These are phyloP conservation scores for Aspergillus indologenus DNA, from an alignment of 495 filamentous ascomycete species.

Conservation along the genomic window DNA sequence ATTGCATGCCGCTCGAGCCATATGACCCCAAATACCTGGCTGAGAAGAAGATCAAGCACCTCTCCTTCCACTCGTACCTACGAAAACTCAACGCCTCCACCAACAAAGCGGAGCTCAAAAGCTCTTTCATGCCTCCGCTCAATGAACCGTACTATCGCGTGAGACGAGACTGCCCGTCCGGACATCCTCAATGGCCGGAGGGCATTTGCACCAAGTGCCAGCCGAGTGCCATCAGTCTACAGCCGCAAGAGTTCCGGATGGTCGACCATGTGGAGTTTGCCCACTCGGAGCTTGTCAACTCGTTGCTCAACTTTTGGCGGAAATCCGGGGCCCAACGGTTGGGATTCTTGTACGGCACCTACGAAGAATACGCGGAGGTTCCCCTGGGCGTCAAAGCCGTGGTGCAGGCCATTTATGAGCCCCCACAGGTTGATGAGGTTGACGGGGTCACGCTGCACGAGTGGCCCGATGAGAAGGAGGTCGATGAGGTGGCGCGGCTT, in stretches of 20 bases:
- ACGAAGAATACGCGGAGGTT: conserved; percentile 88
- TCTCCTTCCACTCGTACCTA: conserved; percentile 92
- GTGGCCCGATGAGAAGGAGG: conserved; percentile 82
- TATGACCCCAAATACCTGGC: conserved; percentile 82
- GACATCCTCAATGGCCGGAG: conserved; percentile 89
- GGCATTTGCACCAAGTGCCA: conserved; percentile 99
- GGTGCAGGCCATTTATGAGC: conserved; percentile 96
- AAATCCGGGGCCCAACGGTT: conserved; percentile 73
- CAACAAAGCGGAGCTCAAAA: conserved; percentile 88
- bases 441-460: conserved; percentile 85
- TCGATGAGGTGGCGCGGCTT: conserved; percentile 74
- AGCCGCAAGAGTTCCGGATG: conserved; percentile 93
- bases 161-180: conserved; percentile 81
- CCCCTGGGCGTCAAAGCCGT: conserved; percentile 94
- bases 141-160: conserved; percentile 93
- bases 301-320: conserved; percentile 88
- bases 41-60: conserved; percentile 97
- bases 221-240: conserved; percentile 92
- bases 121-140: conserved; percentile 93
- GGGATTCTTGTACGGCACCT: conserved; percentile 88
- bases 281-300: conserved; percentile 74
- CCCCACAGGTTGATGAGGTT: conserved; percentile 84
- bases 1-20: conserved; percentile 97
- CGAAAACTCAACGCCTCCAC: conserved; percentile 93
- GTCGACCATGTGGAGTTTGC: conserved; percentile 98